Base-by-base conservation (phyloP, 345 rosid genomes). In the Kandelia obovata region DNA sequence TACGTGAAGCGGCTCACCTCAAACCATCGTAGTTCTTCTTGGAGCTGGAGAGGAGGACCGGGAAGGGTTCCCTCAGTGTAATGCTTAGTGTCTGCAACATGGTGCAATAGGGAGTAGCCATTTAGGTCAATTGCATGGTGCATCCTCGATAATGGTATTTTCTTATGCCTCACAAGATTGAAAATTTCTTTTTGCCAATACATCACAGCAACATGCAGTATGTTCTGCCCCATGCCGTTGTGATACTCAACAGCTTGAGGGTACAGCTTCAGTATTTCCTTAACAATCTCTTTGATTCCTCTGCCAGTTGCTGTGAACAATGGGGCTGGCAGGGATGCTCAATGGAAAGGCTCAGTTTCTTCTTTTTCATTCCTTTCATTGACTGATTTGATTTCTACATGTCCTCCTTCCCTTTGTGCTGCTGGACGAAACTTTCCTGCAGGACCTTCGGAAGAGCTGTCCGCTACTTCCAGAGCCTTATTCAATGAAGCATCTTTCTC, bases 1-100 rank as follows among this genome's bases (percentile, higher is more conserved):
- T 7, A 15, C 1, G 31, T 31, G 27, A 23, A 6, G 23, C 34
- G 19, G 26, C 70, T 52, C 20, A 81, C 85, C 76, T 79, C 35
- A 15, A 62, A 71, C 81, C 83, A 77, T 11, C 6, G 47, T 49
- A 74, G 15, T 25, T 82, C 83, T 1, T 82, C 74, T 30, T 82
- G 78, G 20, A 82, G 62, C 0, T 74, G 64, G 19, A 82, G 52
- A 6, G 79, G 83, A 17, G 73, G 66, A 21, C 78, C 72, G 3
- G 72, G 60, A 37, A 0, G 57, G 7, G 78, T 27, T 66, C 81
- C 82, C 2, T 63, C 73, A 26, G 11, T 7, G 60, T 61, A 53
- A 68, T 49, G 62, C 39, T 20, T 2, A 19, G 51, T 63, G 43
- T 52, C 59, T n/a, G 70, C 77, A 67, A 56, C 58, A 4, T 64